Evolutionary conservation across 2,329 filamentous ascomycete genomes (phyloP), one percentile per base, ranked within the genome.

Genomic region (Talaromyces amestolkiae): DNA sequence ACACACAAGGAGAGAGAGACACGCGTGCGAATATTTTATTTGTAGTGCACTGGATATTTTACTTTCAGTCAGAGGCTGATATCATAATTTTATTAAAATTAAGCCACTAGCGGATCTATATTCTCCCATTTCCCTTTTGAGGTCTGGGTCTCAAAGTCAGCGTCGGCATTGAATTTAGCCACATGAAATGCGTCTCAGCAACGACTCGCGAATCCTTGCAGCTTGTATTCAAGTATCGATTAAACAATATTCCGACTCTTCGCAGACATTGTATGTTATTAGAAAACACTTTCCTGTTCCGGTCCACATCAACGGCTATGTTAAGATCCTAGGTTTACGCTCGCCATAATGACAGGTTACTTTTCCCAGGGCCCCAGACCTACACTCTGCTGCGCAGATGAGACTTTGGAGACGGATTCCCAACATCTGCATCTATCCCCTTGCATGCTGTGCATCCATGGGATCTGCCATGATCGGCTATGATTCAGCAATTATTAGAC

Each of bases 401-500:
- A 54, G n/a, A n/a, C 27, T 53, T 11, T 53, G 19, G 22, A 13
- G 19, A 7, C 3, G 9, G n/a, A 3, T 5, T 27, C 19, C 27
- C 19, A 59, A 43, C 56, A 47, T 47, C 19, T 56, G 63, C 19
- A 51, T 65, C 13, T 65, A 65, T 33, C 37, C 61, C 3, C 56
- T 65, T 4, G 63, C 63, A 19, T 49, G 53, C 17, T 45, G 43
- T 24, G 56, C 85, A 24, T 60, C 45, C 45, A 60, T 65, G 56
- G 45, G 56, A n/a, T 65, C 64, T 41, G 51, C 51, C 27, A 62
- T 65, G 58, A 51, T 61, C 17, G 59, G 64, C 33, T 62, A 65
- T 49, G 64, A 65, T 51, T 58, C 58, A n/a, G 64, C 10, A 35
- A 10, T 35, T 35, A 10, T 35, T 35, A 8, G 33, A 35, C 6